Evolutionary conservation across 2,329 filamentous ascomycete genomes (phyloP), one percentile per base, ranked within the genome.

Genomic region (Hawksworthiomyces lignivorus): DNA sequence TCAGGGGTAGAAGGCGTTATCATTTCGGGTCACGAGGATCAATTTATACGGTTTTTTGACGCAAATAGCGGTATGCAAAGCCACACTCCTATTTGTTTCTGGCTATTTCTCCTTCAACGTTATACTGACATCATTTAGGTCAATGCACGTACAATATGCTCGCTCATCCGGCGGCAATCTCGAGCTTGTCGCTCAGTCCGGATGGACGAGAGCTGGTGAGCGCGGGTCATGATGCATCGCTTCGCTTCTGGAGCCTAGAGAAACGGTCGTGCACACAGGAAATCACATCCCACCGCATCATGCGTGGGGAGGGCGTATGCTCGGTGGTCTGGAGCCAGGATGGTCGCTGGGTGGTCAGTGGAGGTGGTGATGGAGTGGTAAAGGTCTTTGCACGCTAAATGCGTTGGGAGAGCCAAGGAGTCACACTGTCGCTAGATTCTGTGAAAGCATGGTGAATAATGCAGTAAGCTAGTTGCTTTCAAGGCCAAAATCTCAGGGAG

Each of bases 61-160:
- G 92, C 92, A 49, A 97, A 98, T 59, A 95, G 87, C 65, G 92
- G 92, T 97, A 83, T 64, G 86, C 77, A n/a, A n/a, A n/a, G n/a
- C n/a, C n/a, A n/a, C n/a, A n/a, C n/a, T 28, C 7, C 27, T 37
- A 2, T 22, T 4, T 21, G 9, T 26, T 38, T 21, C 5, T 20
- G 4, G 5, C 20, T 31, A 9, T n/a, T 38, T 12, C 18, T 17
- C 3, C 19, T 11, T 15, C 26, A 36, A 17, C 20, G 5, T 34
- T n/a, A n/a, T n/a, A 8, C 14, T 21, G 31, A 14, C 11, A 19
- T 33, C 31, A n/a, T 31, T 7, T 31, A 97, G 92, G 92, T 44
- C 92, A 98, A 87, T 96, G 89, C 67, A 97, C 92, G 50, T 98
- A 98, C 65, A 94, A 85, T 56, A 98, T 98, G 92, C 79, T 97